Conservation (phyloP, 2,329 filamentous ascomycete species). For the Chaetomium globosum region DNA sequence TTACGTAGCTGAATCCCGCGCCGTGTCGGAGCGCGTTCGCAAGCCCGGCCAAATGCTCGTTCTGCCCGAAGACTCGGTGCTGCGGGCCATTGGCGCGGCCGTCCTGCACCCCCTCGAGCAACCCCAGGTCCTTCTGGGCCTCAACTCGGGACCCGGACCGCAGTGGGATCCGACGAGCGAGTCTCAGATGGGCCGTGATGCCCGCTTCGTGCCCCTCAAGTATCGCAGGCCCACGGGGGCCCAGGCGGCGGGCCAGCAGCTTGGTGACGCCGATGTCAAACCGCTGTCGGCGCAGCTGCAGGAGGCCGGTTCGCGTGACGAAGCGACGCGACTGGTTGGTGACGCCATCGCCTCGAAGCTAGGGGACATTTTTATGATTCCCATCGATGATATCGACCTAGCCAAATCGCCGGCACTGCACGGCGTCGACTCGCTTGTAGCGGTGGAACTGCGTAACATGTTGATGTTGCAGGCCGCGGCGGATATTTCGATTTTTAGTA, state of each 20-base stretch:
- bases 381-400: background rate
- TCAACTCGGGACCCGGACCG: background rate
- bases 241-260: background rate
- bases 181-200: background rate
- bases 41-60: background rate
- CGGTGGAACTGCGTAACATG: conserved; percentile 31
- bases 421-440: conserved; percentile 4
- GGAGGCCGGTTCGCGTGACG: background rate
- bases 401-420: background rate
- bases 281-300: background rate
- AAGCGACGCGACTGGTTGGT: background rate
- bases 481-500: background rate
- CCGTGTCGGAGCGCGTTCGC: background rate
- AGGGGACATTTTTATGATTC: background rate
- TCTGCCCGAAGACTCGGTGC: background rate
- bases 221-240: background rate
- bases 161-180: background rate
- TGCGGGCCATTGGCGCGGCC: background rate
- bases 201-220: background rate
- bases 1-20: background rate
- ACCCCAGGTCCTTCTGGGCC: background rate
- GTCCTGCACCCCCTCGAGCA: conserved; percentile 1
- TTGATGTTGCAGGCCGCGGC: too few relatives aligned
- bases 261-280: background rate
- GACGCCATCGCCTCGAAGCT: background rate